Evolutionary conservation across 1,284 basidiomycete genomes (phyloP).

Genomic region (Trichosporon faecale): DNA sequence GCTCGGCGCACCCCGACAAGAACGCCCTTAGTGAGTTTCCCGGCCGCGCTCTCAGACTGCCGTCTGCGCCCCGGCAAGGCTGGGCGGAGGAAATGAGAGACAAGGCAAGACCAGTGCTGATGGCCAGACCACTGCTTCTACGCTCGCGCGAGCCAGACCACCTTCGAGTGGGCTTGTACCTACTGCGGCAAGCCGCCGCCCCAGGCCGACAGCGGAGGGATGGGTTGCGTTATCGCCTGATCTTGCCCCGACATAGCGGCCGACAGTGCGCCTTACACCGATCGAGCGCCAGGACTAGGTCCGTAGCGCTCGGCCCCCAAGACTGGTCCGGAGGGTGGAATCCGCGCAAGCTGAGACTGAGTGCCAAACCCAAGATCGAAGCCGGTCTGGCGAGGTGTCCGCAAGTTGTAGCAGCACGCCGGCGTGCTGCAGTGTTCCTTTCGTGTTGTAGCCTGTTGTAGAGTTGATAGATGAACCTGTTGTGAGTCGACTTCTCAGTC

Average conservation of each 20-base stretch:
- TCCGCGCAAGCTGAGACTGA: no score
- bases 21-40: conserved; percentile 1
- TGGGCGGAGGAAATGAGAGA: neutral
- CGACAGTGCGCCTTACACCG: no score
- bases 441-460: neutral
- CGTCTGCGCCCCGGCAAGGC: no score
- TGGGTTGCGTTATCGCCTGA: neutral
- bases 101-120: neutral
- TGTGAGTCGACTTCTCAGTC: neutral
- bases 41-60: no score
- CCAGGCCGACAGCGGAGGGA: neutral
- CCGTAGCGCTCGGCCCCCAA: neutral
- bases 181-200: neutral
- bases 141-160: neutral
- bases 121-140: neutral
- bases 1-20: neutral
- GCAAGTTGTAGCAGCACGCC: neutral
- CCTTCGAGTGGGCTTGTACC: neutral
- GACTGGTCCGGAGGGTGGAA: neutral
- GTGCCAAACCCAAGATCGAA: no score
- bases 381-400: no score
- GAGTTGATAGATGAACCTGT: neutral
- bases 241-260: no score
- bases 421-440: neutral
- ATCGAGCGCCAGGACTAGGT: no score